A percentile compares a stretch with the other conserved stretches of the same genome.
These are phyloP conservation scores for Sporothrix inflata DNA, from an alignment of 2,329 filamentous ascomycete species.

Conservation along the genomic window DNA sequence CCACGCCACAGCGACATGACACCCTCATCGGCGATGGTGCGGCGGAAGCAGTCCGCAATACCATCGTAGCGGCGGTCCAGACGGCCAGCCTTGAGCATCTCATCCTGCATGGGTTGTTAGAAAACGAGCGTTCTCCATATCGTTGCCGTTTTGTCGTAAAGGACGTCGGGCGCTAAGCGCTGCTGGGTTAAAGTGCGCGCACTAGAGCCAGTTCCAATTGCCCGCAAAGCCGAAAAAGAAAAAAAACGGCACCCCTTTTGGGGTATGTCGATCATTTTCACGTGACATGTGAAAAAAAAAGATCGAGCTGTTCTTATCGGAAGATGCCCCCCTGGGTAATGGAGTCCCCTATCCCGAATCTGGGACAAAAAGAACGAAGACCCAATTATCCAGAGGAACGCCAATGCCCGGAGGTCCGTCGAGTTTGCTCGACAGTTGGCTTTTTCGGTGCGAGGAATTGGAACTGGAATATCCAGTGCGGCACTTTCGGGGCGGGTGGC, in stretches of 20 bases:
- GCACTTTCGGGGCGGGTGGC: background rate
- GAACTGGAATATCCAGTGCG: background rate
- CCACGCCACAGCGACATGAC: conserved; percentile 95
- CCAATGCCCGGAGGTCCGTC: background rate
- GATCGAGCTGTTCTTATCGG: background rate
- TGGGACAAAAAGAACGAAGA: background rate
- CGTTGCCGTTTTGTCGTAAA: background rate
- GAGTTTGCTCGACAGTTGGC: background rate
- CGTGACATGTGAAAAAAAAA: conserved; percentile 19
- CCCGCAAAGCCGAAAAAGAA: background rate
- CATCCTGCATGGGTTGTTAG: conserved; percentile 71
- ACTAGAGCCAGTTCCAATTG: conserved; percentile 8
- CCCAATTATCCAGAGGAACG: background rate
- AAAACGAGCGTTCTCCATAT: background rate
- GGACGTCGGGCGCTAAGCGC: background rate
- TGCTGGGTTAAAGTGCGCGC: background rate
- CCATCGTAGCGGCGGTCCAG: conserved; percentile 96
- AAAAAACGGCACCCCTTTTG: background rate
- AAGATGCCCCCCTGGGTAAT: background rate
- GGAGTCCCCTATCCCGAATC: background rate
- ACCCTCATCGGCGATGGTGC: conserved; percentile 90
- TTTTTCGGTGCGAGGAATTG: background rate
- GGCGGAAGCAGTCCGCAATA: conserved; percentile 93
- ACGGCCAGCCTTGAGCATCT: conserved; percentile 99
- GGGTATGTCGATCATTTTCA: conserved; percentile 8